Evolutionary conservation across 495 filamentous ascomycete species (phyloP).

Genomic region (Recurvomyces mirabilis): DNA sequence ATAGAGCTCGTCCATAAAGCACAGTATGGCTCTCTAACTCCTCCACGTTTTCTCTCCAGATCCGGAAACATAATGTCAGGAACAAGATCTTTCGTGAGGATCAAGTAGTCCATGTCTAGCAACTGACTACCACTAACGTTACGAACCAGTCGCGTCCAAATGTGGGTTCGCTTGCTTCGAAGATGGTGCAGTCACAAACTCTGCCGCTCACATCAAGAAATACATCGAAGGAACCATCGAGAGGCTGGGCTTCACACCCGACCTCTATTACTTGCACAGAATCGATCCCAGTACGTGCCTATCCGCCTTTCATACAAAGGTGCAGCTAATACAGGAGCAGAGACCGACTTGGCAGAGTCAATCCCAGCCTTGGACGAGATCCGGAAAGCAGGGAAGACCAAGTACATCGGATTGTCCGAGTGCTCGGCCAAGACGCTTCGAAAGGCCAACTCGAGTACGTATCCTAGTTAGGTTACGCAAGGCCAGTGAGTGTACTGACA

Average conservation of each 20-base stretch:
- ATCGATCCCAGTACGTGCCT: conserved; percentile 27
- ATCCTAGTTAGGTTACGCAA: too few relatives aligned
- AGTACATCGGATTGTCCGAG: conserved; percentile 48
- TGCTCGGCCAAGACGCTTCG: conserved; percentile 45
- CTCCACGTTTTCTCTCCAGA: too few relatives aligned
- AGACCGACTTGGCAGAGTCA: conserved; percentile 52
- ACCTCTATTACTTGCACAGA: conserved; percentile 48
- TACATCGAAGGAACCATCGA: conserved; percentile 44
- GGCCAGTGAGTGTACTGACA: neutral
- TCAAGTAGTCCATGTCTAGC: neutral
- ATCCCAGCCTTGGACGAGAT: conserved; percentile 36
- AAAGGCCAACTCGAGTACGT: conserved; percentile 42
- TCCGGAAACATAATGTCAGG: conserved; percentile 41
- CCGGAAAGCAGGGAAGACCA: conserved; percentile 42
- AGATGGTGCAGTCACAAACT: conserved; percentile 34
- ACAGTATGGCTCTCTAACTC: too few relatives aligned
- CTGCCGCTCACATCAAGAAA: conserved; percentile 38
- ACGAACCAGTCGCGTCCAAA: conserved; percentile 39
- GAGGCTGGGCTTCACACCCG: conserved; percentile 38
- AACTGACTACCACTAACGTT: neutral
- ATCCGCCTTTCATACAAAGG: neutral
- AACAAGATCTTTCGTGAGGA: conserved; percentile 36
- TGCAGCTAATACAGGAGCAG: neutral
- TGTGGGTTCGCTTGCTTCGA: conserved; percentile 36
- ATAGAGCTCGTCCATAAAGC: too few relatives aligned